Conservation (phyloP, 2,329 filamentous ascomycete species). For the Fusarium duplospermum region DNA sequence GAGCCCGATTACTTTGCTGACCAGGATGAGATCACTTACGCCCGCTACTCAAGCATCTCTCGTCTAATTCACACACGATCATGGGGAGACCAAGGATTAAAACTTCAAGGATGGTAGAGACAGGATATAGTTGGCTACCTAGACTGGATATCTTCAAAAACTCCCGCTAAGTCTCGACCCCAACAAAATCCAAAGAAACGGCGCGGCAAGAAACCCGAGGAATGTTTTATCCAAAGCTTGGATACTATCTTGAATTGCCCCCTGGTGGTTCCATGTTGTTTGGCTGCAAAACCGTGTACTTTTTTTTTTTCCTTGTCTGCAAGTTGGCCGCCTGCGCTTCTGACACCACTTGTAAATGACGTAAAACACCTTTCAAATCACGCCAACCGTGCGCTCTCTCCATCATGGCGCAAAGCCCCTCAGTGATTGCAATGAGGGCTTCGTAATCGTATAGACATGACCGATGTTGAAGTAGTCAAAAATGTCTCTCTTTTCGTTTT, state of each 20-base stretch:
- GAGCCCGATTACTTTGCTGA: conserved; percentile 25
- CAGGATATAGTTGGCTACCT: neutral
- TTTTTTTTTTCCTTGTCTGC: neutral
- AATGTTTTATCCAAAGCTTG: neutral
- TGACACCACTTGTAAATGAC: conserved; percentile 26
- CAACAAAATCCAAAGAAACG: neutral
- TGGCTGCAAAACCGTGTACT: neutral
- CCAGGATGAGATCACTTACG: conserved; percentile 10
- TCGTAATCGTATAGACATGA: conserved; percentile 5
- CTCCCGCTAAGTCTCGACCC: conserved; percentile 27
- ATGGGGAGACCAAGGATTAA: neutral
- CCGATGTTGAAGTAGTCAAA: conserved; percentile 4
- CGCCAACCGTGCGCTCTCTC: conserved; percentile 23
- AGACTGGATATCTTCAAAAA: conserved; percentile 22
- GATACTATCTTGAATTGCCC: neutral
- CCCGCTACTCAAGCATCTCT: neutral
- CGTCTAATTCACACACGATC: neutral
- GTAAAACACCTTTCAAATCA: conserved; percentile 22
- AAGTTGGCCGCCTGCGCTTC: neutral
- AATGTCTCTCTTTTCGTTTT: neutral
- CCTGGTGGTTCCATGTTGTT: neutral
- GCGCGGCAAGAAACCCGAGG: neutral
- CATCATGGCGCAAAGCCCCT: conserved; percentile 3
- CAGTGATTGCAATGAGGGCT: neutral
- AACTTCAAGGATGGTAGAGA: neutral